Evolutionary conservation across 202 grass and related monocot genomes (phyloP), one percentile per base, ranked within the genome.

Genomic region (Panicum hallii): DNA sequence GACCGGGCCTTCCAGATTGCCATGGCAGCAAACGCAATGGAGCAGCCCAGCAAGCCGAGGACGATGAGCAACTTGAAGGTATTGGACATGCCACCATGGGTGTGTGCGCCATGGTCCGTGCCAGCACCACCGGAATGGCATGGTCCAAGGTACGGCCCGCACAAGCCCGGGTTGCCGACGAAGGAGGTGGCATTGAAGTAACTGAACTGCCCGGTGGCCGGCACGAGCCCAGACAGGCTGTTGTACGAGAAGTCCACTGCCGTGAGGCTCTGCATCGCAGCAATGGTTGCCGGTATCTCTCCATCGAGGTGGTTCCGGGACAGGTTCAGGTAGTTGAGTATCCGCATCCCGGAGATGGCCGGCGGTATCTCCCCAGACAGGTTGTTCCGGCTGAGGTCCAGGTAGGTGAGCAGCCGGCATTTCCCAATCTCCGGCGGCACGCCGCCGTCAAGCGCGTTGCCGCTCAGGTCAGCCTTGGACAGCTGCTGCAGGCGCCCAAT

Each of bases 181-280:
- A 99, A 99, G 20, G 97, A 99, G 0, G 97, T 96, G n/a, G 91
- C 88, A 47, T 99, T 99, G 93, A 99, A 99, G 83, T 99, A 99
- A 84, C 97, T 96, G 79, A 96, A 99, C 88, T 96, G 97, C 32
- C 97, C 97, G 0, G 97, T 96, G 5, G 79, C 87, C 7, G 97
- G 97, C 49, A 99, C 97, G 15, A 92, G 82, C 54, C 97, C 97
- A 3, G 93, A 94, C 58, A 99, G 89, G 84, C 96, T 92, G 90
- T 99, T 99, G 85, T 96, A 96, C 56, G 97, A 99, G 89, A 99
- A 99, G 23, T 99, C 97, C 38, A 99, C 97, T 1, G 97, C 97
- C 4, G 97, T 99, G 77, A 99, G 82, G 79, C 93, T 96, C 90
- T 99, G 97, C 97, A 99, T 99, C 36, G 91, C 87, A 6, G 97